Evolutionary conservation across 2,329 filamentous ascomycete species (phyloP).

Genomic region (Dothistroma septosporum): DNA sequence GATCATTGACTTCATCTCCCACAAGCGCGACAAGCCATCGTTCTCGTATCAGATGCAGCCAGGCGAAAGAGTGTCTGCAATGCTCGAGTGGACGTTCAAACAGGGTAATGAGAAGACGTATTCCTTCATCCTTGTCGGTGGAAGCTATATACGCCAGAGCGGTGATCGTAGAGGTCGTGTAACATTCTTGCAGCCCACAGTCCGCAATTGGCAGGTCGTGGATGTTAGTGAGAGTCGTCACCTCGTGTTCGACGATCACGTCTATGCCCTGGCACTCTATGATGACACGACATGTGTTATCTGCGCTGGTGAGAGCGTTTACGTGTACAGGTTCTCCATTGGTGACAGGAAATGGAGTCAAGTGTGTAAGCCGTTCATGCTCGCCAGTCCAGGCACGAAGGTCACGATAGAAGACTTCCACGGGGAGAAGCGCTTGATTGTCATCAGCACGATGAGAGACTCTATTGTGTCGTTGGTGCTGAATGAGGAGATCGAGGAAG

Average conservation of each 20-base stretch:
- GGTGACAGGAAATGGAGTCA: slow-evolving; percentile 28
- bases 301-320: slow-evolving; percentile 41
- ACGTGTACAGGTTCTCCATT: slow-evolving; percentile 39
- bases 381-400: slow-evolving; percentile 42
- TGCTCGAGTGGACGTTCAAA: slow-evolving; percentile 57
- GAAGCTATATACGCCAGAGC: slow-evolving; percentile 43
- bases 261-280: slow-evolving; percentile 56
- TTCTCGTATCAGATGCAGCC: slow-evolving; percentile 42
- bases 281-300: slow-evolving; percentile 54
- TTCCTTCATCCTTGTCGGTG: slow-evolving; percentile 57
- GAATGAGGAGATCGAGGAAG: slow-evolving; percentile 34
- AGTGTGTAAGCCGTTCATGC: slow-evolving; percentile 30
- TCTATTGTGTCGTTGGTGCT: slow-evolving; percentile 50
- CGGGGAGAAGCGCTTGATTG: slow-evolving; percentile 41
- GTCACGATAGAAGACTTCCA: slow-evolving; percentile 41
- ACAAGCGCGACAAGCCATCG: slow-evolving; percentile 12
- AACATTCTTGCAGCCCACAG: slow-evolving; percentile 30
- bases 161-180: slow-evolving; percentile 46
- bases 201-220: slow-evolving; percentile 48
- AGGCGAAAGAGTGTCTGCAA: slow-evolving; percentile 56
- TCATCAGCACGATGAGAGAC: slow-evolving; percentile 53
- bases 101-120: slow-evolving; percentile 53
- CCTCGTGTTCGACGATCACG: slow-evolving; percentile 44
- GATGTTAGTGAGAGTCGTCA: slow-evolving; percentile 42
- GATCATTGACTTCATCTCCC: slow-evolving; percentile 46